Evolutionary conservation across 768 basidiomycete species (phyloP).

Genomic region (Amanita jacksonii): DNA sequence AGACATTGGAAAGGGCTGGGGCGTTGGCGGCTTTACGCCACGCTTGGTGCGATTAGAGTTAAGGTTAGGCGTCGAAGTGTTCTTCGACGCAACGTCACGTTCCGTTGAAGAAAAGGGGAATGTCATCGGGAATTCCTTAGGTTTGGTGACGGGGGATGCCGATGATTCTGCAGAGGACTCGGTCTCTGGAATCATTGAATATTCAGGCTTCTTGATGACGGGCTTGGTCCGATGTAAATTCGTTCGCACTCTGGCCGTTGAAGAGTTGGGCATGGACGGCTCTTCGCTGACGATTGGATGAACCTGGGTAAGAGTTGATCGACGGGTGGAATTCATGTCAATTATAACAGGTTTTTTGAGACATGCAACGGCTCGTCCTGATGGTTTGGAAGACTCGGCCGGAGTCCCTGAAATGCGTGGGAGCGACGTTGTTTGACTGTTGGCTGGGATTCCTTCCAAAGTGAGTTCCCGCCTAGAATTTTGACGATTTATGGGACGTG

Average conservation of each 20-base stretch:
- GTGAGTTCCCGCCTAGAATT: background rate
- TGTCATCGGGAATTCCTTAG: background rate
- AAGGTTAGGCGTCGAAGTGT: constrained; percentile 5
- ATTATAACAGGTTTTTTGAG: background rate
- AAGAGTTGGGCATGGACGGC: background rate
- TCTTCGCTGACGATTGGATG: background rate
- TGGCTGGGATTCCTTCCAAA: constrained; percentile 2
- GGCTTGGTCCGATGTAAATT: background rate
- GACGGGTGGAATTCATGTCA: background rate
- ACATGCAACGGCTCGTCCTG: too few species aligned
- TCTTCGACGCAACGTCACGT: constrained; percentile 1
- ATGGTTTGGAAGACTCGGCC: too few species aligned
- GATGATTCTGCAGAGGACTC: background rate
- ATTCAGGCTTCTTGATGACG: constrained; percentile 1
- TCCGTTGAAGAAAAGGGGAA: background rate
- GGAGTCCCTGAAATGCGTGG: background rate
- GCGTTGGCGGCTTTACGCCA: too few species aligned
- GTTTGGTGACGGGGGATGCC: background rate
- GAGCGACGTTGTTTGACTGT: background rate
- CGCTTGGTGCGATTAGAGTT: background rate
- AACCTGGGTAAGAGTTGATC: background rate
- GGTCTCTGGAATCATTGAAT: background rate
- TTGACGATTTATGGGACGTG: background rate
- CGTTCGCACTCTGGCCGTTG: background rate
- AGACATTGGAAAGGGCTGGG: constrained; percentile 2